Evolutionary conservation across 176 grass and related monocot species (phyloP).

Genomic region (Alopecurus myosuroides): DNA sequence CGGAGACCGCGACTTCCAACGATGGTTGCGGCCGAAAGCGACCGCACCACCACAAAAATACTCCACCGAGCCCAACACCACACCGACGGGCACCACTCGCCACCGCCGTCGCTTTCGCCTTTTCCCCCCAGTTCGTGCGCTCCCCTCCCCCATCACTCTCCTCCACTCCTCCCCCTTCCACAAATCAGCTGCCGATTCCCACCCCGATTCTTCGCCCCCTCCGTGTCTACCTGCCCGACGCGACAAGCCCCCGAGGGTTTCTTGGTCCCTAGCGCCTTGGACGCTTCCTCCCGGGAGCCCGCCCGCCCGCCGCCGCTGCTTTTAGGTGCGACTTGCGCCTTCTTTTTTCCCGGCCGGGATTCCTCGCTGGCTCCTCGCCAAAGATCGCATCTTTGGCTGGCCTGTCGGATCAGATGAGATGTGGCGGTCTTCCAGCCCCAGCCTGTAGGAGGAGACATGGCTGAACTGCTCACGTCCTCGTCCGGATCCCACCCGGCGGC

Average conservation of each 20-base stretch:
- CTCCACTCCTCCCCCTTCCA: background rate
- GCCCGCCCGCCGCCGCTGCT: slow-evolving; percentile 21
- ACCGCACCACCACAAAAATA: slow-evolving; percentile 17
- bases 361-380: background rate
- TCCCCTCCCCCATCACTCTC: background rate
- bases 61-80: slow-evolving; percentile 5
- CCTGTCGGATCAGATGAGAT: slow-evolving; percentile 42
- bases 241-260: background rate
- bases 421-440: background rate
- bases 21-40: slow-evolving; percentile 32
- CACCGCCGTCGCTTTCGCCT: slow-evolving; percentile 22
- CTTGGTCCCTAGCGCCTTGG: slow-evolving; percentile 32
- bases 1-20: background rate
- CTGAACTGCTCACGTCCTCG: slow-evolving; percentile 7
- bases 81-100: background rate
- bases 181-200: background rate
- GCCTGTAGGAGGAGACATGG: slow-evolving; percentile 43
- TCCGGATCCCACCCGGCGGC: slow-evolving; percentile 11
- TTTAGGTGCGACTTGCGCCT: slow-evolving; percentile 31
- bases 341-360: background rate
- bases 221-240: background rate
- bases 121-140: slow-evolving; percentile 25
- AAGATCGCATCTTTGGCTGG: slow-evolving; percentile 26
- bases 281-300: slow-evolving; percentile 13
- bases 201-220: background rate